Percentiles rank a stretch among this genome's conserved stretches.
phyloP scores from a whole-genome alignment of 257 asterid genomes.

The Solanum clarkiae region DNA sequence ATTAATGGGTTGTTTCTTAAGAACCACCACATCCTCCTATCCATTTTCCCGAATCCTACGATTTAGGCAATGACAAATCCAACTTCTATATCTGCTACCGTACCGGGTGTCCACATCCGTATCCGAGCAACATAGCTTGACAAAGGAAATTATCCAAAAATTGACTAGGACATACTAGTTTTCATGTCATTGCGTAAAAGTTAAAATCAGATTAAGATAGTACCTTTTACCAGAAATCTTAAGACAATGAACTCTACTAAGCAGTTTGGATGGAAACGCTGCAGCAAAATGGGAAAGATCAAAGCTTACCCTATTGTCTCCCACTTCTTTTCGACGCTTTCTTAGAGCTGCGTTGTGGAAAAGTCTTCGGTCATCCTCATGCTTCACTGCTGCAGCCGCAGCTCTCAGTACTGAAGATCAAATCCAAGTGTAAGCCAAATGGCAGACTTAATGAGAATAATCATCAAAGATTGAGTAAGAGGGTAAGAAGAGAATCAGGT shows the following conservation, averaged over 20 bases:
- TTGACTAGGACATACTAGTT: not conserved
- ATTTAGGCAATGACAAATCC: not conserved
- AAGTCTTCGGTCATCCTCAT: constrained; percentile 86
- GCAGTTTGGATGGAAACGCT: not conserved
- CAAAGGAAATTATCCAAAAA: not conserved
- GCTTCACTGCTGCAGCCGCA: constrained; percentile 88
- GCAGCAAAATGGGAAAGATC: not conserved
- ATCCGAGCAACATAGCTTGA: not conserved
- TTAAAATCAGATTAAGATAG: not conserved
- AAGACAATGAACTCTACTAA: not conserved
- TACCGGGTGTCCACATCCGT: not conserved
- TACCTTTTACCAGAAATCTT: not conserved
- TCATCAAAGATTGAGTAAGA: not conserved
- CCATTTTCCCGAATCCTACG: not conserved
- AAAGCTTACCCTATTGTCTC: constrained; percentile 61
- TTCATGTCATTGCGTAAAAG: not conserved
- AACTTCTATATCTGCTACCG: not conserved
- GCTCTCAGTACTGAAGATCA: constrained; percentile 69
- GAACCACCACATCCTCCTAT: not conserved
- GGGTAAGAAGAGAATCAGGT: not conserved
- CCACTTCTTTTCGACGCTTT: constrained; percentile 87
- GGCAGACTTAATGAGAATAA: not conserved
- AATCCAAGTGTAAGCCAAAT: constrained; percentile 5
- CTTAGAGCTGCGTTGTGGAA: constrained; percentile 80
- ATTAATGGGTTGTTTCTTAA: not conserved